Base-by-base conservation (phyloP, 192 early-diverging fungal species). In the Coemansia sp. region DNA sequence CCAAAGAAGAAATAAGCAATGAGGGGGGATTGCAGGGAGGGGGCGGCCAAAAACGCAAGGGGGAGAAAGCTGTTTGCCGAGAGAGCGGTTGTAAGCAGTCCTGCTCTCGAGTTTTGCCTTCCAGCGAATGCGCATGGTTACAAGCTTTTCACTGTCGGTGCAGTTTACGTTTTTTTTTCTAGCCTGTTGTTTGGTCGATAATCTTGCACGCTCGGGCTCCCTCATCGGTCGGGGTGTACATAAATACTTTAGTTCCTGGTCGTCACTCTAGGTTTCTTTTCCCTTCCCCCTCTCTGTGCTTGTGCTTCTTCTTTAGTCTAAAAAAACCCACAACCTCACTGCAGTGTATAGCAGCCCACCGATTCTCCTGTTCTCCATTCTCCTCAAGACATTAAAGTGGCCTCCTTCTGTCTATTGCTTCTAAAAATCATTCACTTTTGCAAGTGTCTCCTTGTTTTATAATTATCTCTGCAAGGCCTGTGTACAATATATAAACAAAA, bases 161-260 rank as follows among this genome's bases (percentile, higher is more conserved):
- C 59, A 61, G 34, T 23, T 48, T 61, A 37, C 61, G 63, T 63
- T 40, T 51, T 51, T 28, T 26, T 26, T 26, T 51, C 26, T 51
- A 26, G 48, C 48, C 25, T 51, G 8, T 39, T 39, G 15, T 39
- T 39, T 39, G 48, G 23, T 51, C 74, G 68, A 76, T 76, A 76
- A 76, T 76, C 68, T 76, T 70, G 74, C 74, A 76, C 74, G 74
- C 74, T 76, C 74, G 68, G 74, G 74, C 74, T 70, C 64, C 46
- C 71, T 56, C 61, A 65, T 70, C 37, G 59, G 63, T 42, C 52
- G 74, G 40, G 42, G 62, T 31, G 53, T 55, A 60, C 64, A 75
- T 75, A 75, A 75, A 75, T 76, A 76, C 74, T 59, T 59, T 66
- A 67, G 74, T 76, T 76, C 74, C 68, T 67, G 74, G 74, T 57